phyloP scores from a whole-genome alignment of 2,329 filamentous ascomycete species.

The Cladosporium austrohemisphaericum region DNA sequence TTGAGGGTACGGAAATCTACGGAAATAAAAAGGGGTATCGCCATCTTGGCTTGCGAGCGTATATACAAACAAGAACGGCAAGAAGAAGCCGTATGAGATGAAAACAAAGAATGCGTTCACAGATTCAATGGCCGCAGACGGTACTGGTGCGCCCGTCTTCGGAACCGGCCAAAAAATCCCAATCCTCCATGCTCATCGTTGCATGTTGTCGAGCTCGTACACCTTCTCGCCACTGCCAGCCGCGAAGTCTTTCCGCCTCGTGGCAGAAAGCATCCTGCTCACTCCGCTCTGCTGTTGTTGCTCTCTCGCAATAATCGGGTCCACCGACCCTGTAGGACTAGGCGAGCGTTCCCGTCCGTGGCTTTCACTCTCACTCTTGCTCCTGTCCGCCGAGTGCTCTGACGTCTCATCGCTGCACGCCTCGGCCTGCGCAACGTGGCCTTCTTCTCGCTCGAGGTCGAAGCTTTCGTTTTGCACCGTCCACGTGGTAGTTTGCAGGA shows the following conservation, averaged over 20 bases:
- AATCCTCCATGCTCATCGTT: neutral
- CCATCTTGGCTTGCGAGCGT: no score
- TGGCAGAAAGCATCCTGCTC: neutral
- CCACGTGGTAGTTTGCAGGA: conserved; percentile 11
- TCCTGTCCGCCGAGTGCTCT: neutral
- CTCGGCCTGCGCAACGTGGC: neutral
- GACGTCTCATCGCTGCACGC: neutral
- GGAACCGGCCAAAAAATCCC: no score
- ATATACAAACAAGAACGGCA: no score
- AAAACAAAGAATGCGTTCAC: no score
- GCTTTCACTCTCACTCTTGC: conserved; percentile 3
- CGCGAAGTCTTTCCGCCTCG: conserved; percentile 7
- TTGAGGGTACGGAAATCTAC: no score
- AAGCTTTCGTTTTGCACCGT: conserved; percentile 13
- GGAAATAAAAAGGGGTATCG: no score
- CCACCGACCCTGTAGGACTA: conserved; percentile 10
- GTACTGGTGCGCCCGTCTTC: no score
- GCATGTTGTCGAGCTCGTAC: conserved; percentile 6
- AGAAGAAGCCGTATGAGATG: no score
- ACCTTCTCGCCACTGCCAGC: neutral
- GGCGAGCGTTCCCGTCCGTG: conserved; percentile 6
- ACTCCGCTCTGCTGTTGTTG: neutral
- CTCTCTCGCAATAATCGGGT: conserved; percentile 10
- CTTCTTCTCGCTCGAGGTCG: conserved; percentile 1
- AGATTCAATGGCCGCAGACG: no score